A percentile compares a stretch with the other conserved stretches of the same genome.
These are phyloP conservation scores for Fragaria iinumae DNA, from an alignment of 306 rosid species.

Conservation along the genomic window DNA sequence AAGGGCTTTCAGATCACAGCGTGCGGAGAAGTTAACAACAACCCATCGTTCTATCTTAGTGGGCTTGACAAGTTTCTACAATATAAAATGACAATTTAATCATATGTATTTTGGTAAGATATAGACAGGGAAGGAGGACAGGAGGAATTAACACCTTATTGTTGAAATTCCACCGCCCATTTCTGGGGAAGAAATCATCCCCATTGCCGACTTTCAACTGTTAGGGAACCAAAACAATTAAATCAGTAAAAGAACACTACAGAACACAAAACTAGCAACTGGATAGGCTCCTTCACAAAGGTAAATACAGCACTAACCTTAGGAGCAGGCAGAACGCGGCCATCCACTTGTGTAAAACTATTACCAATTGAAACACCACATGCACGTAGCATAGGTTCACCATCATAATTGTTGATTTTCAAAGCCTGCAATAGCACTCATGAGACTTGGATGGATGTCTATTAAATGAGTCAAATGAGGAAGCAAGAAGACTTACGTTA, in stretches of 20 bases:
- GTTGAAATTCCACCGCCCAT: conserved; percentile 93
- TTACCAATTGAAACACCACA: conserved; percentile 57
- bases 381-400: conserved; percentile 67
- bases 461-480: not conserved
- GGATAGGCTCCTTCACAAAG: not conserved
- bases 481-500: conserved; percentile 41
- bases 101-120: not conserved
- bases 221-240: not conserved
- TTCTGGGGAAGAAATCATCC: conserved; percentile 77
- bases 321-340: conserved; percentile 85
- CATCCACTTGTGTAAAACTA: conserved; percentile 71
- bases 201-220: conserved; percentile 85
- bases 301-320: conserved; percentile 43
- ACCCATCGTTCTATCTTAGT: conserved; percentile 64
- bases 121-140: not conserved
- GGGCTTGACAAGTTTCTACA: conserved; percentile 68
- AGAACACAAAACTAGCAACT: not conserved
- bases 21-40: conserved; percentile 81
- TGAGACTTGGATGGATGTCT: not conserved
- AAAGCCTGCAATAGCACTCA: conserved; percentile 52
- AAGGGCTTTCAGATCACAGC: conserved; percentile 62
- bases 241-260: not conserved
- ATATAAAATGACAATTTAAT: not conserved
- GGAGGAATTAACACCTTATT: conserved; percentile 53
- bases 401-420: conserved; percentile 58